Conservation (phyloP, 1,139 yeast genomes). For the Yamadazyma diospyri region DNA sequence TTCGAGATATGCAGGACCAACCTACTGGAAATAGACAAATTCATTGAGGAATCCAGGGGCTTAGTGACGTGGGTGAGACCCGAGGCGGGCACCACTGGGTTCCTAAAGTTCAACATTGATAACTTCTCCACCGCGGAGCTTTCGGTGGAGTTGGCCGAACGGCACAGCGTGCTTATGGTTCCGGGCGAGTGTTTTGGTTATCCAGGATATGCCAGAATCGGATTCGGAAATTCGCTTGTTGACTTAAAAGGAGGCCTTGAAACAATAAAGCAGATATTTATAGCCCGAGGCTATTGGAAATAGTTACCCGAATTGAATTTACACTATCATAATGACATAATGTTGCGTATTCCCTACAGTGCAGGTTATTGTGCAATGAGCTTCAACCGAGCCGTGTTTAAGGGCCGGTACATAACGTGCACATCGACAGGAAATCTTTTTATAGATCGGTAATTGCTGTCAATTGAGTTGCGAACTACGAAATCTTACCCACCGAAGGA, state of each 20-base stretch:
- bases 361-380: too few relatives aligned
- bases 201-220: constrained; percentile 45
- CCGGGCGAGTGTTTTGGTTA: constrained; percentile 52
- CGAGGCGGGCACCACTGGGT: constrained; percentile 48
- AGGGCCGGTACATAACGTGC: too few relatives aligned
- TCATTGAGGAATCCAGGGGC: constrained; percentile 28
- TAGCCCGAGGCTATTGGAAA: constrained; percentile 5
- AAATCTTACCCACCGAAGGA: too few relatives aligned
- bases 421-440: too few relatives aligned
- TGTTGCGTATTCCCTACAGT: too few relatives aligned
- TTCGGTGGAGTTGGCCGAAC: constrained; percentile 33
- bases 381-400: too few relatives aligned
- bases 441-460: too few relatives aligned
- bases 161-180: constrained; percentile 34
- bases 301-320: too few relatives aligned
- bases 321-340: too few relatives aligned
- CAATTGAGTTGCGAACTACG: too few relatives aligned
- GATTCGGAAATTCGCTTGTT: constrained; percentile 45
- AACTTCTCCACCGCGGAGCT: constrained; percentile 24
- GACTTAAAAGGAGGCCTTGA: constrained; percentile 26
- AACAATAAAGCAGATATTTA: constrained; percentile 9
- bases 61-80: constrained; percentile 42
- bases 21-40: constrained; percentile 31
- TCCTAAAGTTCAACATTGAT: constrained; percentile 32
- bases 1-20: constrained; percentile 35